Base-by-base conservation (phyloP, 345 rosid genomes). In the Orychophragmus violaceus region DNA sequence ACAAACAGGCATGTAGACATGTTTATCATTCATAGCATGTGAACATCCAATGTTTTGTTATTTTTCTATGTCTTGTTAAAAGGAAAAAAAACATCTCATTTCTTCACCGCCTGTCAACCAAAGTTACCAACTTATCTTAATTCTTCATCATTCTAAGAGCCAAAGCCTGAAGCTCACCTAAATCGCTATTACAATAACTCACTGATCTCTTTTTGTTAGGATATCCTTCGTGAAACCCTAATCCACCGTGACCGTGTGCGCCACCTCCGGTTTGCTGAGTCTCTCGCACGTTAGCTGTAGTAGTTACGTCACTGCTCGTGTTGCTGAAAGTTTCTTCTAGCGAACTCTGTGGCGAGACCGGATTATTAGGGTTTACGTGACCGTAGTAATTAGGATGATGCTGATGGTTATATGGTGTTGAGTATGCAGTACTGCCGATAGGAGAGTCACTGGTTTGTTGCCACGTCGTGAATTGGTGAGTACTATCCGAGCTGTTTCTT, bases 101-200 rank as follows among this genome's bases (percentile, higher is more conserved):
- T 46, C 42, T 50, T 58, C 22, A 3, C 21, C 16, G 24, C 2
- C 18, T 61, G 53, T 19, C 52, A 64, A 64, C 59, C 55, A 45
- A 56, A 49, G 12, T 27, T 19, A 25, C 53, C 52, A 28, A 8
- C 55, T 10, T 56, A 30, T 19, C 49, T 80, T 59, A 87, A 70
- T 82, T 84, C 79, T 81, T 84, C 95, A 81, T 90, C 97, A 90
- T 90, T 69, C 86, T 81, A 73, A 80, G 80, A 33, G 93, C 96
- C 69, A 90, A 82, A 57, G 87, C 93, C 70, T 90, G 96, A 75
- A 90, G 93, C 81, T 90, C 97, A 64, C 93, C 81, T 75, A 81
- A 55, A 46, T 90, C 95, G 65, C 50, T 59, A 56, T 60, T 76
- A 71, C 59, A 71, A 6, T 81, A 67, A 60, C 51, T 67, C 62